phyloP scores from a whole-genome alignment of 2,329 filamentous ascomycete genomes.

The Fonsecaea monophora region DNA sequence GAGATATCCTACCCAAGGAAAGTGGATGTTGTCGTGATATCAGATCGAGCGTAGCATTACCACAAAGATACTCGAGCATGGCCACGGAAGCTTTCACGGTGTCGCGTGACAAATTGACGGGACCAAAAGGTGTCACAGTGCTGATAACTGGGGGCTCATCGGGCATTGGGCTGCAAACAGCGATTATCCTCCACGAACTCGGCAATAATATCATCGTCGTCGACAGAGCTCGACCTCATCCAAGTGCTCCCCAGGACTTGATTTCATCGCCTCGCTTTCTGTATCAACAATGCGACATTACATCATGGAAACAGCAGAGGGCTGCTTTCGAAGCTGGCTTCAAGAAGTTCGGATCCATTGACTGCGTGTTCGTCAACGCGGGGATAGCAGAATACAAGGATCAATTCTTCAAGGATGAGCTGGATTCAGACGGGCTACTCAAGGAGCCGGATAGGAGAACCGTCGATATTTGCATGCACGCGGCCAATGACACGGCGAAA shows the following conservation, averaged over 20 bases:
- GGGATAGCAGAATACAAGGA: conserved; percentile 57
- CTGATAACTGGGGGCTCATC: conserved; percentile 51
- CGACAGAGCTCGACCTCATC: conserved; percentile 43
- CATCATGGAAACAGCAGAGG: conserved; percentile 55
- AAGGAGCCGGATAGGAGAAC: conserved; percentile 55
- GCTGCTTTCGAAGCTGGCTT: conserved; percentile 53
- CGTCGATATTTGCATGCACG: conserved; percentile 56
- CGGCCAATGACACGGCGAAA: conserved; percentile 56
- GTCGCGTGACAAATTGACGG: conserved; percentile 43
- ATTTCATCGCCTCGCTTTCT: conserved; percentile 43
- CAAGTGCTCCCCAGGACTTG: conserved; percentile 43
- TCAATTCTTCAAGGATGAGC: conserved; percentile 57
- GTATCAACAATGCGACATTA: conserved; percentile 53
- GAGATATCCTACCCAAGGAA: neutral
- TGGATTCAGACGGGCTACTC: conserved; percentile 52
- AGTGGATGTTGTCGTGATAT: neutral
- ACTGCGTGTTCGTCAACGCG: conserved; percentile 58
- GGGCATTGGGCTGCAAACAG: conserved; percentile 52
- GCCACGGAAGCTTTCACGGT: conserved; percentile 38
- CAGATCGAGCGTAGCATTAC: neutral
- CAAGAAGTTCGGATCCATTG: conserved; percentile 53
- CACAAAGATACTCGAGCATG: conserved; percentile 8
- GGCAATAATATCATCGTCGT: conserved; percentile 52
- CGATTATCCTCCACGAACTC: conserved; percentile 48
- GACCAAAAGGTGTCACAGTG: conserved; percentile 39